Evolutionary conservation across 345 rosid genomes (phyloP).

Genomic region (Anastatica hierochuntica): DNA sequence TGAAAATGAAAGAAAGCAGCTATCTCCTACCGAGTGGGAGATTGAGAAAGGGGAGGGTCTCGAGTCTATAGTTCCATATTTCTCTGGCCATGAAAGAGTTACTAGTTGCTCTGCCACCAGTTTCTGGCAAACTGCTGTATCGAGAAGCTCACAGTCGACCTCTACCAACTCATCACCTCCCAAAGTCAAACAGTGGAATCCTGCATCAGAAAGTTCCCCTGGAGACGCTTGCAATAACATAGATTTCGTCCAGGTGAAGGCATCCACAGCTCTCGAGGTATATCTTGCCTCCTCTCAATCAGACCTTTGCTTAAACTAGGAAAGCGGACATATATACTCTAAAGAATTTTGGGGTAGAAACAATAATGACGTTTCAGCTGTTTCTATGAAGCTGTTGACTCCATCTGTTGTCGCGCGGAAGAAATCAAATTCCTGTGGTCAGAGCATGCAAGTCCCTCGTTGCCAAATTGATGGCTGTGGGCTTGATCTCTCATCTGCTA

Average conservation of each 20-base stretch:
- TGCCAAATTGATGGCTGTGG: constrained; percentile 81
- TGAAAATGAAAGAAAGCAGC: constrained; percentile 39
- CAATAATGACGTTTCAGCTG: constrained; percentile 36
- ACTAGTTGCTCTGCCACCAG: constrained; percentile 52
- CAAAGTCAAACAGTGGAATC: not conserved
- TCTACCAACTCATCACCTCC: constrained; percentile 16
- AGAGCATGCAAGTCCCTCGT: constrained; percentile 37
- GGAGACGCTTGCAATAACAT: constrained; percentile 22
- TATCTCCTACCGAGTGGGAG: constrained; percentile 44
- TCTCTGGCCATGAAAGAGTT: constrained; percentile 37
- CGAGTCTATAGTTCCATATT: constrained; percentile 45
- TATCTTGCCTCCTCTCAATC: constrained; percentile 21
- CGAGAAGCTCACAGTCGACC: constrained; percentile 27
- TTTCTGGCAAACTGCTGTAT: constrained; percentile 47
- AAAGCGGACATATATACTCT: constrained; percentile 46
- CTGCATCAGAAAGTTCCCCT: constrained; percentile 18
- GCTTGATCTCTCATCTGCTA: constrained; percentile 43
- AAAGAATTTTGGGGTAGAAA: constrained; percentile 45
- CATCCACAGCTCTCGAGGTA: constrained; percentile 16
- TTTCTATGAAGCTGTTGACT: constrained; percentile 25
- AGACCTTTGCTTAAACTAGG: constrained; percentile 24
- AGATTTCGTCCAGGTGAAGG: constrained; percentile 20
- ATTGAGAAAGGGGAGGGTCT: constrained; percentile 47
- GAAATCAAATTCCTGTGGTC: constrained; percentile 51
- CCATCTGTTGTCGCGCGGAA: constrained; percentile 43